Evolutionary conservation across 805 yeast genomes (phyloP).

Genomic region (Metschnikowia anglica): DNA sequence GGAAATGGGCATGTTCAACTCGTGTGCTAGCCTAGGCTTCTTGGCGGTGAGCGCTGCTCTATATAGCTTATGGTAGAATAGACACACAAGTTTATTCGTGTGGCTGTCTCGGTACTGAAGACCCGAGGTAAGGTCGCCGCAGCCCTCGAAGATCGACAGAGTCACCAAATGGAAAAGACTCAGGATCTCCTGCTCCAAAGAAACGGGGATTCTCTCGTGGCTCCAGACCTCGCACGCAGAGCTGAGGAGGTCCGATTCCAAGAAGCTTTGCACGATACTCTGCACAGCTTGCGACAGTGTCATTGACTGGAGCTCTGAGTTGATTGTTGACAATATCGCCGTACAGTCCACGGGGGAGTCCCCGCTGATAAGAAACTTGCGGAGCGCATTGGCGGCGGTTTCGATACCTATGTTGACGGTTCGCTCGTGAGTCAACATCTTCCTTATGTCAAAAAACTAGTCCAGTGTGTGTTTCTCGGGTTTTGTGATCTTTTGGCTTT

Average conservation of each 20-base stretch:
- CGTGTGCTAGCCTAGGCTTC: constrained; percentile 7
- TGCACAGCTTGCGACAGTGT: constrained; percentile 12
- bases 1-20: constrained; percentile 7
- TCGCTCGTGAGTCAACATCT: constrained; percentile 10
- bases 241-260: constrained; percentile 14
- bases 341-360: constrained; percentile 15
- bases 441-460: no score
- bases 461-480: no score
- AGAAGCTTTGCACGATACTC: constrained; percentile 11
- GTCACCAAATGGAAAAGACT: constrained; percentile 14
- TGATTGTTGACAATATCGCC: constrained; percentile 14
- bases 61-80: constrained; percentile 13
- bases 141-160: constrained; percentile 10
- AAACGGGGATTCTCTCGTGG: constrained; percentile 5
- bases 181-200: constrained; percentile 11
- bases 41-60: constrained; percentile 1
- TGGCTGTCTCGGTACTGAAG: constrained; percentile 13
- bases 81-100: constrained; percentile 11
- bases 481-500: no score
- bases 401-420: constrained; percentile 18
- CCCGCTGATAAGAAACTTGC: constrained; percentile 13
- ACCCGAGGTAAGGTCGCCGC: constrained; percentile 11
- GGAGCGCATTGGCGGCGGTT: constrained; percentile 16
- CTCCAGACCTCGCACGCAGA: constrained; percentile 17
- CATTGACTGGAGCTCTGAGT: constrained; percentile 13